phyloP scores from a whole-genome alignment of 2,329 filamentous ascomycete species.

The Ascochyta viciae-villosae region DNA sequence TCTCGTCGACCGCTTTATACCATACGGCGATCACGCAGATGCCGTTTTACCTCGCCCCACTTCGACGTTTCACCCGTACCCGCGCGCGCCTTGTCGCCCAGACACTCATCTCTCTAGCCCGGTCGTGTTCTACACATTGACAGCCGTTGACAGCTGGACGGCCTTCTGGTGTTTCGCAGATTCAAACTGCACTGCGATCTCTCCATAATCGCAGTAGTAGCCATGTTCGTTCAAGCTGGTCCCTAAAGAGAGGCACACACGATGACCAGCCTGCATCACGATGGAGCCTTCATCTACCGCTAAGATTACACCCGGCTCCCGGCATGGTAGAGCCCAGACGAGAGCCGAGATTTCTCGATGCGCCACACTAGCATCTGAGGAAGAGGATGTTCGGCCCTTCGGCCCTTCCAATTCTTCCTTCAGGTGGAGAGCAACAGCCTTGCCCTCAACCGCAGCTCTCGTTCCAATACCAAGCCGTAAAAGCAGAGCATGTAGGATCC shows the following conservation, averaged over 20 bases:
- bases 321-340: conserved; percentile 14
- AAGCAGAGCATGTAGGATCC: not conserved
- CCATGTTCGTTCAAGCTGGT: not conserved
- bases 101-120: conserved; percentile 1
- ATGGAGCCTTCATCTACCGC: conserved; percentile 1
- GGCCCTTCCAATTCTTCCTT: not conserved
- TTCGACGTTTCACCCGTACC: conserved; percentile 23
- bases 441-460: not conserved
- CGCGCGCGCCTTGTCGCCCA: conserved; percentile 15
- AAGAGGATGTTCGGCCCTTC: conserved; percentile 1
- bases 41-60: conserved; percentile 31
- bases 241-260: too few relatives aligned
- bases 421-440: not conserved
- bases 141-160: not conserved
- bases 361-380: conserved; percentile 10
- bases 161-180: too few relatives aligned
- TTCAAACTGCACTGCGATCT: not conserved
- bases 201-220: not conserved
- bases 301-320: conserved; percentile 12
- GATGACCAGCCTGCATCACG: not conserved
- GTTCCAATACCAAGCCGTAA: too few relatives aligned
- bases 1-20: conserved; percentile 10
- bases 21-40: conserved; percentile 30
- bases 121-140: not conserved
- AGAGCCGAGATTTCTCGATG: conserved; percentile 10